Conservation (phyloP, 768 basidiomycete genomes). For the Hydnomerulius pinastri region DNA sequence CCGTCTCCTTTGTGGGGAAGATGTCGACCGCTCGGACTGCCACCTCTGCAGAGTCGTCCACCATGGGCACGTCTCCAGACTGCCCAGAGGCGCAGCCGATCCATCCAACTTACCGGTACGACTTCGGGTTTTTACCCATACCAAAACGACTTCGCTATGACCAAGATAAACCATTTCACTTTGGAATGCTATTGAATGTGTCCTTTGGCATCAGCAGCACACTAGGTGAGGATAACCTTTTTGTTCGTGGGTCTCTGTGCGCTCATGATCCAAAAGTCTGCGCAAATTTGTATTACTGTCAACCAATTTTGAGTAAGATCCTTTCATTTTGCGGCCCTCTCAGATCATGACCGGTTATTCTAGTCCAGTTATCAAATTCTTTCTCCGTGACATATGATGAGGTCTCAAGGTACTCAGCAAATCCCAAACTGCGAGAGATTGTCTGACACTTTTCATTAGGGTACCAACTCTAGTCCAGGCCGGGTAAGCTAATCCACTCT, state of each 20-base stretch:
- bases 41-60: not conserved
- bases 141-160: constrained; percentile 54
- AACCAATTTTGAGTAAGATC: constrained; percentile 69
- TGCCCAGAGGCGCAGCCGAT: too few species aligned
- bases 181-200: constrained; percentile 52
- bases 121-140: constrained; percentile 65
- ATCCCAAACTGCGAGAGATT: not conserved
- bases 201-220: constrained; percentile 64
- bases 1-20: constrained; percentile 4
- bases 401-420: constrained; percentile 28
- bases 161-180: constrained; percentile 48
- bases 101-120: constrained; percentile 18
- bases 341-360: not conserved
- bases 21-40: not conserved
- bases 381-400: constrained; percentile 36
- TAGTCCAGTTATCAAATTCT: constrained; percentile 36
- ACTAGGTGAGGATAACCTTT: constrained; percentile 13
- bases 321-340: not conserved
- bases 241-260: not conserved
- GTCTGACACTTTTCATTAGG: constrained; percentile 30
- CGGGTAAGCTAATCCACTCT: constrained; percentile 43
- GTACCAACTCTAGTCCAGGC: constrained; percentile 67
- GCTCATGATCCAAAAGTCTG: constrained; percentile 30
- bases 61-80: not conserved
- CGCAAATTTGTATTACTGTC: constrained; percentile 78